Percentiles rank a stretch among this genome's conserved stretches.
phyloP scores from a whole-genome alignment of 2,329 filamentous ascomycete species.

The Fusarium albosuccineum region DNA sequence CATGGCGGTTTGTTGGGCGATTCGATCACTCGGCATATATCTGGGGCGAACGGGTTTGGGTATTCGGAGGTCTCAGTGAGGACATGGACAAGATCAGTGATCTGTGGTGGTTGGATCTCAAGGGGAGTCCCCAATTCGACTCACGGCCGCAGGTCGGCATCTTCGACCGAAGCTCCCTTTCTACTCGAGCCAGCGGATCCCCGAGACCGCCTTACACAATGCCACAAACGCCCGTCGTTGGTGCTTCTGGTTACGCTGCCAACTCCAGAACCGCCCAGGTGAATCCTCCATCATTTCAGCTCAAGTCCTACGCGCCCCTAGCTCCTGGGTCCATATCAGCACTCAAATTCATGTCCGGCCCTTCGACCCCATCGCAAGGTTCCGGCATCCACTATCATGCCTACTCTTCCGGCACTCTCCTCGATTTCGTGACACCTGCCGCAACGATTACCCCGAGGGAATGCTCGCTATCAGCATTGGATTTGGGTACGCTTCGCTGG shows the following conservation, averaged over 20 bases:
- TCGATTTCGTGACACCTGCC: slow-evolving; percentile 95
- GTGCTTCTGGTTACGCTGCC: slow-evolving; percentile 74
- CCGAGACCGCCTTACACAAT: slow-evolving; percentile 66
- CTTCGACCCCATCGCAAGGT: slow-evolving; percentile 87
- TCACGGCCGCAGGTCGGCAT: slow-evolving; percentile 71
- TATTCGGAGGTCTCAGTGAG: slow-evolving; percentile 93
- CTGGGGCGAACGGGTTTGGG: slow-evolving; percentile 92
- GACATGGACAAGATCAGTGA: slow-evolving; percentile 98
- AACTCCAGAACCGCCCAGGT: slow-evolving; percentile 77
- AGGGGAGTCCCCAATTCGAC: slow-evolving; percentile 88
- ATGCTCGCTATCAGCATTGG: slow-evolving; percentile 90
- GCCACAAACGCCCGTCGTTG: slow-evolving; percentile 64
- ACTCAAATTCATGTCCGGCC: slow-evolving; percentile 85
- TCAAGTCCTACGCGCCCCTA: slow-evolving; percentile 82
- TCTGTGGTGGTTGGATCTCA: slow-evolving; percentile 96
- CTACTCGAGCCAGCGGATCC: slow-evolving; percentile 60
- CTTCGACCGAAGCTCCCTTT: slow-evolving; percentile 61
- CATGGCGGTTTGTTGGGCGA: slow-evolving; percentile 94
- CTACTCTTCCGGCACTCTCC: slow-evolving; percentile 90
- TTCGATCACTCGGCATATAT: slow-evolving; percentile 97
- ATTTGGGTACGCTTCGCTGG: slow-evolving; percentile 90
- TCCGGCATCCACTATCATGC: slow-evolving; percentile 96
- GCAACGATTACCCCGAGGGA: slow-evolving; percentile 88
- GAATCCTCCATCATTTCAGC: slow-evolving; percentile 74
- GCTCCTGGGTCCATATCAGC: slow-evolving; percentile 92